Conservation (phyloP, 768 basidiomycete species). For the Lyophyllum atratum region DNA sequence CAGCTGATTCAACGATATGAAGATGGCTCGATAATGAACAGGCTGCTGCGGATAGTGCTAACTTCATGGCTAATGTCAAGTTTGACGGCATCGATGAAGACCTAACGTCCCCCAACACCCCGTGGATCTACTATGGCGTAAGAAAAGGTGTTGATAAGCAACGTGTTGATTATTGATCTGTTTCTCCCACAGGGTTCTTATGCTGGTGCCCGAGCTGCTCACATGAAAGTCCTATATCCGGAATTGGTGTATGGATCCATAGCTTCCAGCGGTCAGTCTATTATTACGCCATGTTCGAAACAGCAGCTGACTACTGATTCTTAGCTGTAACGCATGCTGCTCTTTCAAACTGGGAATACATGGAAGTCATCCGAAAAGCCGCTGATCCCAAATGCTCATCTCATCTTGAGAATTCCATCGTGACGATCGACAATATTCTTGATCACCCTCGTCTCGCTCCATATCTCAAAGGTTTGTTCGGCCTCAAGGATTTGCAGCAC, state of each 20-base stretch:
- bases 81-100: conserved; percentile 72
- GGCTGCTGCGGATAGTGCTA: conserved; percentile 86
- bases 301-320: not conserved
- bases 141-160: conserved; percentile 19
- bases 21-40: conserved; percentile 92
- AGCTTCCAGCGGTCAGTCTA: conserved; percentile 72
- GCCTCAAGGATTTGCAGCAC: conserved; percentile 63
- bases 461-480: conserved; percentile 74
- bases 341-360: conserved; percentile 85
- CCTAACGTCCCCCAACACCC: conserved; percentile 69
- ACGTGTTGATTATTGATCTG: conserved; percentile 3
- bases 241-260: conserved; percentile 89
- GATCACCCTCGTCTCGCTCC: conserved; percentile 44
- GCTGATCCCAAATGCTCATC: conserved; percentile 64
- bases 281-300: not conserved
- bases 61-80: conserved; percentile 83
- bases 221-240: conserved; percentile 87
- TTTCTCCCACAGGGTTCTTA: conserved; percentile 69
- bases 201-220: conserved; percentile 90
- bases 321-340: conserved; percentile 85
- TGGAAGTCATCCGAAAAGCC: conserved; percentile 74
- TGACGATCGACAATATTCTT: conserved; percentile 64
- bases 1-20: not conserved
- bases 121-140: conserved; percentile 95
- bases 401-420: conserved; percentile 58